Percentiles rank a stretch among this genome's conserved stretches.
Evolutionary conservation across 805 yeast genomes (phyloP).

Genomic region (Maudiozyma bulderi): DNA sequence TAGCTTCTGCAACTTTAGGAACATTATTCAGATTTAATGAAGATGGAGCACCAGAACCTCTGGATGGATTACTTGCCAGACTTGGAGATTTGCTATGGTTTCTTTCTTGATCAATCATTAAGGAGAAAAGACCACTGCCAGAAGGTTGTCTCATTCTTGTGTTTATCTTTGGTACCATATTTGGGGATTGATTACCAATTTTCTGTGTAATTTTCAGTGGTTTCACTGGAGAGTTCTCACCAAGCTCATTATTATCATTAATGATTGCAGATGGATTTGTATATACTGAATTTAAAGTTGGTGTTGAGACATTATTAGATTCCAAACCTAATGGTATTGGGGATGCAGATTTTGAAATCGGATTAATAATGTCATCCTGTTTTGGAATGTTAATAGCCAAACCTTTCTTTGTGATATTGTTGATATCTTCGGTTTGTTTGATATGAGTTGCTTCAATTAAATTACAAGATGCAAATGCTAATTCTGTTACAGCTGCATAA

Average conservation of each 20-base stretch:
- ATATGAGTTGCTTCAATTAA: conserved; percentile 32
- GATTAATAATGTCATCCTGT: background rate
- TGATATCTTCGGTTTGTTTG: background rate
- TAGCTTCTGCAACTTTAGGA: background rate
- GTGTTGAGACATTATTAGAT: background rate
- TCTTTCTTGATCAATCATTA: conserved; percentile 10
- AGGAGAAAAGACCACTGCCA: conserved; percentile 18
- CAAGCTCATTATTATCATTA: background rate
- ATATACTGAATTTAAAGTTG: background rate
- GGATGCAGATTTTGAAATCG: background rate
- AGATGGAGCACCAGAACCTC: background rate
- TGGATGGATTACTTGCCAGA: background rate
- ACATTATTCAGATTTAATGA: background rate
- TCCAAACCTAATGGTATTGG: background rate
- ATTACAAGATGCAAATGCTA: conserved; percentile 56
- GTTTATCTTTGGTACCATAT: conserved; percentile 2
- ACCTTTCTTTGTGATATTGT: background rate
- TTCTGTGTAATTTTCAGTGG: conserved; percentile 62
- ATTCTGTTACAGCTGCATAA: conserved; percentile 66
- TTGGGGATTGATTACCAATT: conserved; percentile 4
- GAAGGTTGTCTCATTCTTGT: conserved; percentile 19
- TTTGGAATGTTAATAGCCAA: background rate
- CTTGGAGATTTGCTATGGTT: background rate
- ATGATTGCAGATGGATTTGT: conserved; percentile 1
- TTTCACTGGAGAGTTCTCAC: conserved; percentile 38